These are phyloP conservation scores for Raphanus raphanistrum DNA, from an alignment of 345 rosid species.

Conservation along the genomic window DNA sequence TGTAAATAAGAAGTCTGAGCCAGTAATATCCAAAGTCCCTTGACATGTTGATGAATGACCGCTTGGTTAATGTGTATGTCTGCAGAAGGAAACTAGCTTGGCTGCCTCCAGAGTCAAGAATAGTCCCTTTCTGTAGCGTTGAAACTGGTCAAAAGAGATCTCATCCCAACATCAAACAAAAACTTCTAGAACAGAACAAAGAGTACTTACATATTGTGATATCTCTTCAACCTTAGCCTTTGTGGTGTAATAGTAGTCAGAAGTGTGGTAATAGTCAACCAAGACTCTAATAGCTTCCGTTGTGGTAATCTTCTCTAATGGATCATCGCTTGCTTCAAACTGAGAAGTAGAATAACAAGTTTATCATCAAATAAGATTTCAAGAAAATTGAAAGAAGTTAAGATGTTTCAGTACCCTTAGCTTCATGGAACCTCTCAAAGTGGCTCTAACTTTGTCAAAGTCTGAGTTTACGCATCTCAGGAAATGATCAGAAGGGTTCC, in stretches of 20 bases:
- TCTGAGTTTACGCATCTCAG: slow-evolving; percentile 90
- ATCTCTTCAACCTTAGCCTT: slow-evolving; percentile 75
- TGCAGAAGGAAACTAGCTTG: slow-evolving; percentile 94
- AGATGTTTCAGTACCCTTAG: slow-evolving; percentile 49
- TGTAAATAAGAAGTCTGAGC: slow-evolving; percentile 85
- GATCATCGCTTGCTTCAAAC: slow-evolving; percentile 78
- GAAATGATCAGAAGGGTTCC: slow-evolving; percentile 97
- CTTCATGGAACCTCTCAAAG: slow-evolving; percentile 91
- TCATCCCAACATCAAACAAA: slow-evolving; percentile 1
- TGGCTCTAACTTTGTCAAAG: slow-evolving; percentile 92
- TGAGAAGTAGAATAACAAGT: slow-evolving; percentile 31
- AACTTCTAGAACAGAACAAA: neutral
- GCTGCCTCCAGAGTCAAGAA: slow-evolving; percentile 90
- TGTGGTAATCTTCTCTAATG: slow-evolving; percentile 78
- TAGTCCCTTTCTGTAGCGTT: slow-evolving; percentile 73
- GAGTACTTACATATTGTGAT: slow-evolving; percentile 73
- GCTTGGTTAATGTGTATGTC: slow-evolving; percentile 69
- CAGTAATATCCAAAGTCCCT: slow-evolving; percentile 97
- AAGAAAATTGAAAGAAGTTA: slow-evolving; percentile 5
- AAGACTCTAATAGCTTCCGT: slow-evolving; percentile 73
- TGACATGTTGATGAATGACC: slow-evolving; percentile 91
- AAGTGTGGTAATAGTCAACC: slow-evolving; percentile 62
- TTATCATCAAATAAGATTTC: neutral
- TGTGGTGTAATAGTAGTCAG: slow-evolving; percentile 64
- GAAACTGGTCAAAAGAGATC: slow-evolving; percentile 4